Percentiles rank a stretch among this genome's conserved stretches.
Evolutionary conservation across 495 filamentous ascomycete species (phyloP).

Genomic region (Hypoxylon subgilvum): DNA sequence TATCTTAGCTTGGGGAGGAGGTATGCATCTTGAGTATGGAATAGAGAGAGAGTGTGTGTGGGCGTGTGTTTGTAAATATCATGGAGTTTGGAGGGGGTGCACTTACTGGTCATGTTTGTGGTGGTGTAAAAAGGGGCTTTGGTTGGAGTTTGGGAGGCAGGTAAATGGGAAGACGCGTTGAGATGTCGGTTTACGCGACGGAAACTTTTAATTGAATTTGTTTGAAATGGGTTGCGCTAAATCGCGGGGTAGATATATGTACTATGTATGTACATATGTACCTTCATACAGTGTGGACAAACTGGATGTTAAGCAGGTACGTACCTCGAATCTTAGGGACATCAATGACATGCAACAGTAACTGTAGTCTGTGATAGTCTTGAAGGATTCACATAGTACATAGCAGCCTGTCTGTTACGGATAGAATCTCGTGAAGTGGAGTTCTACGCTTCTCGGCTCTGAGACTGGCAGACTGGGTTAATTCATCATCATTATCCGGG

Average conservation of each 20-base stretch:
- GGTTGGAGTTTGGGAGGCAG: not conserved
- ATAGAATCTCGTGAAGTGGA: constrained; percentile 25
- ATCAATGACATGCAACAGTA: no score
- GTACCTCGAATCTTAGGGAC: no score
- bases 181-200: constrained; percentile 30
- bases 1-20: not conserved
- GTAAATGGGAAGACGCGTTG: constrained; percentile 38
- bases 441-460: constrained; percentile 20
- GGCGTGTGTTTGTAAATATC: no score
- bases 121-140: not conserved
- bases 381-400: no score
- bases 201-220: constrained; percentile 31
- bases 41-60: no score
- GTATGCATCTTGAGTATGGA: no score
- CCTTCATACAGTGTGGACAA: not conserved
- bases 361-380: no score
- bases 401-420: not conserved
- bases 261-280: not conserved
- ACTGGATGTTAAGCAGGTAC: no score
- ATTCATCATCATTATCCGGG: constrained; percentile 26
- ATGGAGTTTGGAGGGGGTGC: no score
- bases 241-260: constrained; percentile 37
- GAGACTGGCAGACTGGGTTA: no score
- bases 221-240: constrained; percentile 16
- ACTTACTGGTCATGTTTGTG: constrained; percentile 38